Conservation (phyloP, 164 flowering plant genomes). For the Stephania yunnanensis region DNA sequence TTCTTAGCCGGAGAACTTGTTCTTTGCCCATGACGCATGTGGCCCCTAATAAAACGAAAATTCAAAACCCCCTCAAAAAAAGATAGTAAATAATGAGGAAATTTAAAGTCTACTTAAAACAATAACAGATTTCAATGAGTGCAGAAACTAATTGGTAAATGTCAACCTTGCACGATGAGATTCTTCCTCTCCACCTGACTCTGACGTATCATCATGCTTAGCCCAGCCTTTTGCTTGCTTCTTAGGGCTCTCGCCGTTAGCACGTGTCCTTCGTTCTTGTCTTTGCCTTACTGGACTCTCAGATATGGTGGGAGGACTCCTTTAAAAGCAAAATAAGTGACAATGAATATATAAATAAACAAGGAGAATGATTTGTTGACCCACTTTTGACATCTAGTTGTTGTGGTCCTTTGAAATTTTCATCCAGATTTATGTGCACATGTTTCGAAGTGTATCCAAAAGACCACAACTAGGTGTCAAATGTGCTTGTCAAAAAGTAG, state of each 20-base stretch:
- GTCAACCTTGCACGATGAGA: slow-evolving; percentile 29
- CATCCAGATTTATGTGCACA: too few relatives aligned
- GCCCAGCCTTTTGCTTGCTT: slow-evolving; percentile 23
- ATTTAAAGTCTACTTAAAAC: neutral
- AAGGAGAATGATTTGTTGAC: neutral
- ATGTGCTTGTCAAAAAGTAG: too few relatives aligned
- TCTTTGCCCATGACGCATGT: slow-evolving; percentile 13
- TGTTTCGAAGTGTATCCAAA: too few relatives aligned
- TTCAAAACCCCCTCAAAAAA: slow-evolving; percentile 1
- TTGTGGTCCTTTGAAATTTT: too few relatives aligned
- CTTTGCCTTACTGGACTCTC: slow-evolving; percentile 31
- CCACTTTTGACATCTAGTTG: neutral
- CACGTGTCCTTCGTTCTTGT: slow-evolving; percentile 15
- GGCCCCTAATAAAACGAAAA: slow-evolving; percentile 25
- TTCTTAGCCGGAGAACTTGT: slow-evolving; percentile 21
- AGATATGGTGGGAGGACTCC: slow-evolving; percentile 25
- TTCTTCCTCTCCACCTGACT: slow-evolving; percentile 26
- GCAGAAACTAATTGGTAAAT: neutral
- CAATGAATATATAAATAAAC: neutral
- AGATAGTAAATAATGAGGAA: neutral
- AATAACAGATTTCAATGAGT: neutral
- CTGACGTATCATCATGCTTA: slow-evolving; percentile 24
- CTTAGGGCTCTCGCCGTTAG: slow-evolving; percentile 29
- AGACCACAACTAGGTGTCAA: too few relatives aligned
- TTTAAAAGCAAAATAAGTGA: slow-evolving; percentile 5